Evolutionary conservation across 352 stramenopile genomes (phyloP).

Genomic region (Thalassiosira exigua): DNA sequence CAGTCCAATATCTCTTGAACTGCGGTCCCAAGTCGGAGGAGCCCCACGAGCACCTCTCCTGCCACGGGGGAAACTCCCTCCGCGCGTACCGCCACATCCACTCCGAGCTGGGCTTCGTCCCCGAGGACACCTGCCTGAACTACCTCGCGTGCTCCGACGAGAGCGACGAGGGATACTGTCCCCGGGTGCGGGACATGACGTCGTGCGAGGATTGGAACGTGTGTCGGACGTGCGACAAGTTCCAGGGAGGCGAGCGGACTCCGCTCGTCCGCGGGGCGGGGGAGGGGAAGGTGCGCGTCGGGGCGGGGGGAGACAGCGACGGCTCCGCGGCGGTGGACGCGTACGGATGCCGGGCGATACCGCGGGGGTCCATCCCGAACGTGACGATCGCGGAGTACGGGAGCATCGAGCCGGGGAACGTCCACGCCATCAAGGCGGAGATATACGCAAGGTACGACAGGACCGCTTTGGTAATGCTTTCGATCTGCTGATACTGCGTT

Average conservation of each 20-base stretch:
- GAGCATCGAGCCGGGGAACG: constrained; percentile 78
- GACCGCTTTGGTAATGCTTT: neutral
- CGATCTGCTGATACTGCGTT: neutral
- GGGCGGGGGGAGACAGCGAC: neutral
- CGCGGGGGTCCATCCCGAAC: constrained; percentile 87
- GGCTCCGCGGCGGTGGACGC: constrained; percentile 13
- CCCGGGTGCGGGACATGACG: constrained; percentile 57
- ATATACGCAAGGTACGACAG: constrained; percentile 87
- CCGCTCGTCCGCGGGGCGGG: neutral
- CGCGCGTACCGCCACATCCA: constrained; percentile 85
- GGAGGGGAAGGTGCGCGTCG: neutral
- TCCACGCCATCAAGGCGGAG: constrained; percentile 95
- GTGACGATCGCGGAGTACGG: constrained; percentile 95
- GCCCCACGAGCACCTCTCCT: constrained; percentile 33
- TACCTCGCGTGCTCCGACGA: constrained; percentile 89
- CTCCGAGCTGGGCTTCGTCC: constrained; percentile 76
- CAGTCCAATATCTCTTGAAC: constrained; percentile 89
- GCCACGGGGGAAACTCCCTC: constrained; percentile 45
- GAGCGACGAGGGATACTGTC: constrained; percentile 74
- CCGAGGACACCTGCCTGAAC: constrained; percentile 92
- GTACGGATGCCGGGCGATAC: constrained; percentile 42
- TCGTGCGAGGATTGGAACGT: constrained; percentile 89
- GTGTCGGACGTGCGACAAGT: constrained; percentile 90
- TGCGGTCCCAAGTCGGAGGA: constrained; percentile 51
- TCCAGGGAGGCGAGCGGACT: neutral